A percentile compares a stretch with the other conserved stretches of the same genome.
Evolutionary conservation across 2,329 filamentous ascomycete genomes (phyloP).

Genomic region (Aspergillus sp.): DNA sequence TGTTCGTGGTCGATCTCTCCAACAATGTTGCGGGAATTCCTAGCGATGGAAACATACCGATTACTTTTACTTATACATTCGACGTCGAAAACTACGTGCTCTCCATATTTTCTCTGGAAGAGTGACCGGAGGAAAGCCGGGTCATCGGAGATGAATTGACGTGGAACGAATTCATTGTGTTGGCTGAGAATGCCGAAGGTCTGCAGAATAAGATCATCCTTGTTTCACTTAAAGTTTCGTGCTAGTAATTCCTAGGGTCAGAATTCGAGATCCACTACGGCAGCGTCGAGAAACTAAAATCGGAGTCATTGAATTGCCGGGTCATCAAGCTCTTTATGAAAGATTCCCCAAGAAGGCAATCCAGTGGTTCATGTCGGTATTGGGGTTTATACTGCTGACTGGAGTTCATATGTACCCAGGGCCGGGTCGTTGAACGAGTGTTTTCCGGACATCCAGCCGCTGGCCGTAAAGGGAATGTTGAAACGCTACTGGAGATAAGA

Average conservation of each 20-base stretch:
- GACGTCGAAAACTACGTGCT: slow-evolving; percentile 19
- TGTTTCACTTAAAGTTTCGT: neutral
- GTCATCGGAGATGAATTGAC: slow-evolving; percentile 20
- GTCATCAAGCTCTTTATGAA: slow-evolving; percentile 14
- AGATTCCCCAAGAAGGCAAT: slow-evolving; percentile 18
- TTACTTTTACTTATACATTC: slow-evolving; percentile 17
- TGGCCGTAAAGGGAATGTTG: slow-evolving; percentile 3
- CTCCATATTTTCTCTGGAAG: slow-evolving; percentile 6
- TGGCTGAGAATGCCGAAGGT: slow-evolving; percentile 16
- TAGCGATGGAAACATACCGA: slow-evolving; percentile 10
- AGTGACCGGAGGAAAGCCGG: slow-evolving; percentile 13
- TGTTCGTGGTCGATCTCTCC: slow-evolving; percentile 13
- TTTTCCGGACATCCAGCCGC: slow-evolving; percentile 15
- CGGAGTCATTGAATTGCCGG: slow-evolving; percentile 24
- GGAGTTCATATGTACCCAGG: neutral
- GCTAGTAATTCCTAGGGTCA: slow-evolving; percentile 4
- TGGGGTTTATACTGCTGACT: slow-evolving; percentile 10
- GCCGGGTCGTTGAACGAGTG: slow-evolving; percentile 12
- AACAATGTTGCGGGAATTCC: slow-evolving; percentile 16
- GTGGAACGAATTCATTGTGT: slow-evolving; percentile 16
- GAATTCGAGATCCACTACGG: slow-evolving; percentile 27
- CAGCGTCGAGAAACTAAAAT: slow-evolving; percentile 21
- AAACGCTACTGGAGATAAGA: neutral
- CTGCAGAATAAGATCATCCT: neutral
- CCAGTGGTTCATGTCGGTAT: slow-evolving; percentile 12